A percentile compares a stretch with the other conserved stretches of the same genome.
phyloP scores from a whole-genome alignment of 2,329 filamentous ascomycete genomes.

The Mollisiaceae sp. region DNA sequence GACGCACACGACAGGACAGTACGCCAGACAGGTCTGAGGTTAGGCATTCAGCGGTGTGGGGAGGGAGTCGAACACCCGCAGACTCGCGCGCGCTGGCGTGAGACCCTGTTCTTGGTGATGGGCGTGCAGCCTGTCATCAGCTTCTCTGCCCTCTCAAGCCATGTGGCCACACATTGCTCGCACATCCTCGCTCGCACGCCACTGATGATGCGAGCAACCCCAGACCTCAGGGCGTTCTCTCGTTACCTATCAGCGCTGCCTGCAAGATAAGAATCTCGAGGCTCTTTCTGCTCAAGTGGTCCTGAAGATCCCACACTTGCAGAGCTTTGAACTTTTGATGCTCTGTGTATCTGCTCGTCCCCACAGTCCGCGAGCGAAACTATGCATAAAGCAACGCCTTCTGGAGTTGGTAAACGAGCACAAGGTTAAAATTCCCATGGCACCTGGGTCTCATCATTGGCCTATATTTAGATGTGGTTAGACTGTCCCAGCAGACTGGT shows the following conservation, averaged over 20 bases:
- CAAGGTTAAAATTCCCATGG: neutral
- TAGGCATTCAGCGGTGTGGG: neutral
- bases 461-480: neutral
- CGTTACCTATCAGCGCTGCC: too few relatives aligned
- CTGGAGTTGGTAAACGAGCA: neutral
- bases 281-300: conserved; percentile 1
- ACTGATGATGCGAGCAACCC: too few relatives aligned
- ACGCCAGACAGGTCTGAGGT: too few relatives aligned
- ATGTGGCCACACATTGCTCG: neutral
- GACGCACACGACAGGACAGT: neutral
- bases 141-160: neutral
- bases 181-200: too few relatives aligned
- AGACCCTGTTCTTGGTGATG: neutral
- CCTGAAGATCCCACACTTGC: neutral
- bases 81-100: neutral
- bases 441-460: neutral
- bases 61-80: neutral
- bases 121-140: neutral
- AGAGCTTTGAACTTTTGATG: neutral
- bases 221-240: too few relatives aligned
- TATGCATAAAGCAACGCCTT: too few relatives aligned
- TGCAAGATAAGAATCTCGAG: neutral
- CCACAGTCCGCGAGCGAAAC: neutral
- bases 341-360: neutral
- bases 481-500: neutral